Conservation (phyloP, 257 asterid genomes). For the Rhazya stricta region DNA sequence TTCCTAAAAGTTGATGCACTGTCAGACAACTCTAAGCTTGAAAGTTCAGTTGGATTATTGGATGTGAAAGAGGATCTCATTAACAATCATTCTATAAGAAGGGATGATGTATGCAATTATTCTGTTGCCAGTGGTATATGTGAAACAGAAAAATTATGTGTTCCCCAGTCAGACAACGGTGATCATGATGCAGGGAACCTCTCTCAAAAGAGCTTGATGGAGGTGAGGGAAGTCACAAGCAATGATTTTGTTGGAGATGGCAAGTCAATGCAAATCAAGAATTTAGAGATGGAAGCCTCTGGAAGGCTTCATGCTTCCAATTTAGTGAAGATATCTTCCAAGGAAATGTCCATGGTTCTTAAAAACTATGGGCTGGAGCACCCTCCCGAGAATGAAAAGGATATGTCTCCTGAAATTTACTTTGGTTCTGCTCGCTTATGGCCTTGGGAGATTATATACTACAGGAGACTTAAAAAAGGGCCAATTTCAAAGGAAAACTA, state of each 20-base stretch:
- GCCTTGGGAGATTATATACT: conserved; percentile 63
- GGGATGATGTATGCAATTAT: conserved; percentile 12
- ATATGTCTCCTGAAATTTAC: conserved; percentile 36
- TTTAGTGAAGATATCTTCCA: conserved; percentile 31
- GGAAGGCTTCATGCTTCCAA: conserved; percentile 21
- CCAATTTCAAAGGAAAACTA: conserved; percentile 45
- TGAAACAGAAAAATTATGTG: conserved; percentile 8
- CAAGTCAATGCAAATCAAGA: conserved; percentile 4
- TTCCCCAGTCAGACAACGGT: conserved; percentile 18
- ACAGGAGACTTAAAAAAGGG: conserved; percentile 45
- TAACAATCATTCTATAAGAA: conserved; percentile 8
- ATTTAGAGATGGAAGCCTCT: conserved; percentile 13
- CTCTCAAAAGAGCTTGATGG: conserved; percentile 11
- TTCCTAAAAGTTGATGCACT: conserved; percentile 8
- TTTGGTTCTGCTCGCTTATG: conserved; percentile 67
- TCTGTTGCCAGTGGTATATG: conserved; percentile 16
- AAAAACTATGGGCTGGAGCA: conserved; percentile 34
- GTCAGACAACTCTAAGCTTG: conserved; percentile 8
- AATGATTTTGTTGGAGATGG: conserved; percentile 19
- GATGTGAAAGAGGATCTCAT: conserved; percentile 19
- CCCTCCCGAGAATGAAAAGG: conserved; percentile 32
- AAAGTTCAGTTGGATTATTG: conserved; percentile 11
- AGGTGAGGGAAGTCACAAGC: conserved; percentile 16
- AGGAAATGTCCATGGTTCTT: conserved; percentile 39
- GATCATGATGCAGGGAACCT: conserved; percentile 17